A percentile compares a stretch with the other conserved stretches of the same genome.
Conservation (phyloP, 1,139 yeast genomes). For the Williopsis jadinii region DNA sequence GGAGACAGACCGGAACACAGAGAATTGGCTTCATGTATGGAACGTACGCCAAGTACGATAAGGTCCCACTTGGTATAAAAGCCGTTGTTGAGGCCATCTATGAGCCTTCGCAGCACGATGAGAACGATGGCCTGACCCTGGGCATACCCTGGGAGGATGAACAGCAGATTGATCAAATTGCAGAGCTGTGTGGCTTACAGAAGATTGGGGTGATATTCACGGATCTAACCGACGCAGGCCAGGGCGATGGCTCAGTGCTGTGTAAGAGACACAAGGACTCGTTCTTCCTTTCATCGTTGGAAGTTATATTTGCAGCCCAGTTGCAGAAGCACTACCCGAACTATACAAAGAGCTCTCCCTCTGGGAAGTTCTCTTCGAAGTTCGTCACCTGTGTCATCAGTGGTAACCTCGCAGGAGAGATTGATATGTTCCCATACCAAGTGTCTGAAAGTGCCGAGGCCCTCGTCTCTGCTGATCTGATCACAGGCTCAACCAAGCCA, state of each 20-base stretch:
- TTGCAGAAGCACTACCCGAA: constrained; percentile 69
- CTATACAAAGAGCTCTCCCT: constrained; percentile 53
- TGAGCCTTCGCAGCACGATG: constrained; percentile 88
- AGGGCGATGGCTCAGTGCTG: constrained; percentile 79
- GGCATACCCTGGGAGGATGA: constrained; percentile 51
- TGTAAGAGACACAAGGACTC: constrained; percentile 92
- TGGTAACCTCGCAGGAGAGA: constrained; percentile 81
- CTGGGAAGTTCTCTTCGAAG: constrained; percentile 75
- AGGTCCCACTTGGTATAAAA: constrained; percentile 87
- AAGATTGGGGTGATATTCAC: constrained; percentile 85
- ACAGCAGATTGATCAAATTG: constrained; percentile 45
- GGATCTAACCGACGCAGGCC: constrained; percentile 83
- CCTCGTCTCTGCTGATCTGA: constrained; percentile 75
- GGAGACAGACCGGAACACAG: constrained; percentile 88
- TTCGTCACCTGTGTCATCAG: constrained; percentile 90
- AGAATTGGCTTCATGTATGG: constrained; percentile 86
- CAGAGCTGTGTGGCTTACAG: constrained; percentile 52
- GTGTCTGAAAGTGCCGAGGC: constrained; percentile 87
- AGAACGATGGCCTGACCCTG: constrained; percentile 76
- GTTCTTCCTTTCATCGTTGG: constrained; percentile 81
- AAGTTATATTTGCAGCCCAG: constrained; percentile 77
- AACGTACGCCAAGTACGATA: constrained; percentile 64
- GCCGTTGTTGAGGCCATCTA: constrained; percentile 91
- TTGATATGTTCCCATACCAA: constrained; percentile 88
- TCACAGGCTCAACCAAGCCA: constrained; percentile 87